phyloP scores from a whole-genome alignment of 2,329 filamentous ascomycete genomes.

The Penicillium brevicompactum region DNA sequence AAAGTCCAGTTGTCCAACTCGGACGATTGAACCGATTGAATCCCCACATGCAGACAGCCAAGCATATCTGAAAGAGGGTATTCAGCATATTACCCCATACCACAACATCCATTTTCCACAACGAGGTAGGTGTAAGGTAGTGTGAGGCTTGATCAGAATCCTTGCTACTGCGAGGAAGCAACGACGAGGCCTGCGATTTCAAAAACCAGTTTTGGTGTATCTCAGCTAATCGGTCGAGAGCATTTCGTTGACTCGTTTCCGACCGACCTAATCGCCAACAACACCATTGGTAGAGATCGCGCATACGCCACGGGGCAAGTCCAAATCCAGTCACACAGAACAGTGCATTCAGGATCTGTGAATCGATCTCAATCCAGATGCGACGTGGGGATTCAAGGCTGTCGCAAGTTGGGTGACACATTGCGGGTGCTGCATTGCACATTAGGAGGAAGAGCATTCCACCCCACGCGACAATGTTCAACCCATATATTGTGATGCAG shows the following conservation, averaged over 20 bases:
- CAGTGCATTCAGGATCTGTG: conserved; percentile 78
- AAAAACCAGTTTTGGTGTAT: conserved; percentile 48
- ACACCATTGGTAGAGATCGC: conserved; percentile 74
- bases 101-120: conserved; percentile 79
- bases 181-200: neutral
- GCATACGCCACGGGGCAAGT: conserved; percentile 79
- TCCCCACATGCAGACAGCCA: conserved; percentile 83
- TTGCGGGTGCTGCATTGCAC: conserved; percentile 65
- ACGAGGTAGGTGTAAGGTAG: conserved; percentile 62
- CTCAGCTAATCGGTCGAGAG: neutral
- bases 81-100: conserved; percentile 79
- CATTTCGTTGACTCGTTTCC: conserved; percentile 23
- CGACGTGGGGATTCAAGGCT: conserved; percentile 74
- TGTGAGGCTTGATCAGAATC: neutral
- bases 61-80: conserved; percentile 72
- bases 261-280: conserved; percentile 62
- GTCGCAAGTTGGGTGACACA: conserved; percentile 64
- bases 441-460: conserved; percentile 88
- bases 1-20: conserved; percentile 76
- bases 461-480: conserved; percentile 86
- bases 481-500: conserved; percentile 73
- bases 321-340: conserved; percentile 89
- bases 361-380: conserved; percentile 83
- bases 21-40: conserved; percentile 73
- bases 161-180: neutral